Conservation (phyloP, 225 moss, liverwort and hornwort species). For the Physcomitrellopsis africana region DNA sequence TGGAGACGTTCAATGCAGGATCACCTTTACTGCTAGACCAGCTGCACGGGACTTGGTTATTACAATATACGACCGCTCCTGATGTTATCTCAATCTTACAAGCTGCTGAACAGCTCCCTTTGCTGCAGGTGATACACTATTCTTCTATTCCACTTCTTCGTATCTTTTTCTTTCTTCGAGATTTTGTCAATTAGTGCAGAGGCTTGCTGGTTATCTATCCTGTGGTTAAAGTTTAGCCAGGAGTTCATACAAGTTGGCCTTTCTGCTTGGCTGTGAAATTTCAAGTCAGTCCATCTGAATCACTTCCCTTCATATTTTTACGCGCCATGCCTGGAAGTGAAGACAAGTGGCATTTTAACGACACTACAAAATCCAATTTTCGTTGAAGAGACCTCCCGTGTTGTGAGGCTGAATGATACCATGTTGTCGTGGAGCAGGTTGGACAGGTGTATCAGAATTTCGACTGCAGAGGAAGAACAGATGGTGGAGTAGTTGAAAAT, state of each 20-base stretch:
- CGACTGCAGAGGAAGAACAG: slow-evolving; percentile 71
- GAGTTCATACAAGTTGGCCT: neutral
- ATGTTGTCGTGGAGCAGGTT: slow-evolving; percentile 48
- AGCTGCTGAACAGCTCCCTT: slow-evolving; percentile 67
- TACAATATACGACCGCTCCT: slow-evolving; percentile 88
- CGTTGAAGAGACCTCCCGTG: slow-evolving; percentile 9
- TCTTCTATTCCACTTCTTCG: neutral
- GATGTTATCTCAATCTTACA: slow-evolving; percentile 84
- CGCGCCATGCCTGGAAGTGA: slow-evolving; percentile 13
- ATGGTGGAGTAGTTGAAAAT: slow-evolving; percentile 82
- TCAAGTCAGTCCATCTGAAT: neutral
- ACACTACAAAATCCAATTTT: neutral
- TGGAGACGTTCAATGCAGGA: slow-evolving; percentile 90
- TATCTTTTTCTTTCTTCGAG: slow-evolving; percentile 4
- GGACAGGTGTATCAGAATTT: slow-evolving; percentile 93
- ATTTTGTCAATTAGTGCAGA: slow-evolving; percentile 10
- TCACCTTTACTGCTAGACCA: slow-evolving; percentile 64
- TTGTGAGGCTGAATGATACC: slow-evolving; percentile 16
- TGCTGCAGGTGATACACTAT: slow-evolving; percentile 56
- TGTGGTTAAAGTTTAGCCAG: neutral
- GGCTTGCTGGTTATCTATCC: slow-evolving; percentile 14
- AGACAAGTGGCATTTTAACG: neutral
- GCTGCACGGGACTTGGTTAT: slow-evolving; percentile 88
- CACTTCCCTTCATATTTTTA: neutral
- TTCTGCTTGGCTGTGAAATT: slow-evolving; percentile 2